Base-by-base conservation (phyloP, 805 yeast genomes). In the Brettanomyces nanus region DNA sequence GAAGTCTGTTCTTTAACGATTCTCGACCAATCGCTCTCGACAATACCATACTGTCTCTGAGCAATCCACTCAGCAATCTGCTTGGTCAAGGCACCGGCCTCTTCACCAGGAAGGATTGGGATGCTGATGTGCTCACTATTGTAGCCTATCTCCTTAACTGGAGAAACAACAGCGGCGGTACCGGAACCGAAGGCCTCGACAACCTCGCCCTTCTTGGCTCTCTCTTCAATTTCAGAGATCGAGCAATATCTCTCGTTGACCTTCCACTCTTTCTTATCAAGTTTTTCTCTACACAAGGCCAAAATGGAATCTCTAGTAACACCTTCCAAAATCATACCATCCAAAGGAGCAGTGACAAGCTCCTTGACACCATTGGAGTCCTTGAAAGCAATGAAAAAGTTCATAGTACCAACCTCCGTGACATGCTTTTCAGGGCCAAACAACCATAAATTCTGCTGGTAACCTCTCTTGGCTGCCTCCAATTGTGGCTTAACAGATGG, bases 341-440 rank as follows among this genome's bases (percentile, higher is more conserved):
- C 97, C 49, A 92, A 71, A 44, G 98, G 97, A 46, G 96, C 95
- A 45, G 98, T 90, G 35, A 77, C 95, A 49, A 90, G 73, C 67
- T 90, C 97, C 56, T 83, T 84, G 64, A 80, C 84, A 42, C 95
- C 97, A 31, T 62, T 63, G n/a, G 73, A 58, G 60, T 83, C 75
- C 61, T 81, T 66, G 71, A 90, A 85, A 25, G 77, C 96, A 53
- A 84, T 79, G 67, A 92, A 90, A 32, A 74, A 90, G 65, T 90
- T 90, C 97, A 90, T 92, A 41, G 97, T 87, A 48, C 98, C 98
- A 40, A 86, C 97, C 69, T 90, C 97, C 49, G 97, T 90, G 53
- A 90, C 77, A 52, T 78, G 76, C 30, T 74, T 71, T 59, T 90
- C 90, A 40, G 83, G 85, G 44, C 96, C 96, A 53, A 90, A 90